Evolutionary conservation across 2,329 filamentous ascomycete species (phyloP).

Genomic region (Penicillium sclerotigenum): DNA sequence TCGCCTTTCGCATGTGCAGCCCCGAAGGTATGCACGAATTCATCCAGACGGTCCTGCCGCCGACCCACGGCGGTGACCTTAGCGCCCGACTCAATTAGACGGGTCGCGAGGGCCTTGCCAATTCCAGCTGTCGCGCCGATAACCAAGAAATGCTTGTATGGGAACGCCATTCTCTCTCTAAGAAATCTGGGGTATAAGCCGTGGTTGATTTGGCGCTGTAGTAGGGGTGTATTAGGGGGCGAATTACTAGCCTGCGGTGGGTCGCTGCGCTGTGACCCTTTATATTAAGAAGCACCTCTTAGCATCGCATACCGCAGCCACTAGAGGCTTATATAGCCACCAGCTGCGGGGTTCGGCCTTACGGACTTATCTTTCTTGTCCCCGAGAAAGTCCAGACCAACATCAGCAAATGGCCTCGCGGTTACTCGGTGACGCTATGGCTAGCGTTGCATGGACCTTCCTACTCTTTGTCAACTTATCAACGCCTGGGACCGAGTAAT

Average conservation of each 20-base stretch:
- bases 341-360: neutral
- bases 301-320: neutral
- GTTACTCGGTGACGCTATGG: neutral
- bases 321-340: neutral
- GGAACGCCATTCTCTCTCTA: conserved; percentile 27
- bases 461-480: neutral
- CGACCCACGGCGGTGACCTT: neutral
- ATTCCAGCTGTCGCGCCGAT: conserved; percentile 57
- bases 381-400: neutral
- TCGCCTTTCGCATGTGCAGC: conserved; percentile 41
- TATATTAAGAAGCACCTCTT: neutral
- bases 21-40: conserved; percentile 48
- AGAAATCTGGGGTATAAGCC: neutral
- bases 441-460: neutral
- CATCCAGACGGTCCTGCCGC: conserved; percentile 36
- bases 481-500: neutral
- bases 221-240: neutral
- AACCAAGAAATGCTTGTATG: conserved; percentile 55
- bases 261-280: neutral
- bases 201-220: neutral
- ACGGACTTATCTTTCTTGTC: neutral
- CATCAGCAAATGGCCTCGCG: neutral
- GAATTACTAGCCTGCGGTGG: neutral
- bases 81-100: conserved; percentile 25
- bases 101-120: conserved; percentile 48